A percentile compares a stretch with the other conserved stretches of the same genome.
Evolutionary conservation across 176 grass and related monocot genomes (phyloP).

Genomic region (Elymus sibiricus): DNA sequence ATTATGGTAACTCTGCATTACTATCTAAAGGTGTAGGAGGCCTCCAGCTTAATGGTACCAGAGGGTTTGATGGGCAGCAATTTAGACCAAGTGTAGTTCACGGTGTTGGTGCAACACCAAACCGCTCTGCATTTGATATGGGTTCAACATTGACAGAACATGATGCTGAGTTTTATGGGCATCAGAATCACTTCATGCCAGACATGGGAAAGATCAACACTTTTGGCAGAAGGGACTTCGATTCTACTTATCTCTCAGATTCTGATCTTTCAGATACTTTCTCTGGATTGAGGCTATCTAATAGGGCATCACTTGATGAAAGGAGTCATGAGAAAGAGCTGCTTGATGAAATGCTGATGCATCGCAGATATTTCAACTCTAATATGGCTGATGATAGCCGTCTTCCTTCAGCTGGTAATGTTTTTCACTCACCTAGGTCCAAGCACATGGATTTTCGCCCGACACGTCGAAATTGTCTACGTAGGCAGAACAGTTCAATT

Average conservation of each 20-base stretch:
- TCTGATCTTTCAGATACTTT: conserved; percentile 48
- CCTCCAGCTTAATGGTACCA: not conserved
- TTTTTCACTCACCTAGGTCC: not conserved
- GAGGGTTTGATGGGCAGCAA: conserved; percentile 29
- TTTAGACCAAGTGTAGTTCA: conserved; percentile 25
- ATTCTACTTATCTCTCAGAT: conserved; percentile 9
- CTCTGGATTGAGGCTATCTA: conserved; percentile 41
- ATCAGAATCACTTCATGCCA: conserved; percentile 28
- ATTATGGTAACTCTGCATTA: conserved; percentile 31
- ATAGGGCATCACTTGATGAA: conserved; percentile 22
- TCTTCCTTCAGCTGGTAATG: conserved; percentile 16
- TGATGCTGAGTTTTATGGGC: conserved; percentile 22
- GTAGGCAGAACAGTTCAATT: conserved; percentile 27
- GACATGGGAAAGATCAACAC: conserved; percentile 35
- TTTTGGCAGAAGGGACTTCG: conserved; percentile 29
- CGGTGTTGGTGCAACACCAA: conserved; percentile 9
- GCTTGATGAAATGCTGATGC: conserved; percentile 29
- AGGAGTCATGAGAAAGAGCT: conserved; percentile 32
- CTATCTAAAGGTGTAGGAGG: conserved; percentile 14
- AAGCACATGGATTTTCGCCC: conserved; percentile 16
- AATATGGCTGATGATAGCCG: conserved; percentile 23
- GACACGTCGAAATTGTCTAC: conserved; percentile 31
- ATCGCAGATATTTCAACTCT: not conserved
- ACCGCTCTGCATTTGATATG: conserved; percentile 14
- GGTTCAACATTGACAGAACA: conserved; percentile 27